A percentile compares a stretch with the other conserved stretches of the same genome.
phyloP scores from a whole-genome alignment of 2,329 filamentous ascomycete species.

The Colletotrichum salicis region DNA sequence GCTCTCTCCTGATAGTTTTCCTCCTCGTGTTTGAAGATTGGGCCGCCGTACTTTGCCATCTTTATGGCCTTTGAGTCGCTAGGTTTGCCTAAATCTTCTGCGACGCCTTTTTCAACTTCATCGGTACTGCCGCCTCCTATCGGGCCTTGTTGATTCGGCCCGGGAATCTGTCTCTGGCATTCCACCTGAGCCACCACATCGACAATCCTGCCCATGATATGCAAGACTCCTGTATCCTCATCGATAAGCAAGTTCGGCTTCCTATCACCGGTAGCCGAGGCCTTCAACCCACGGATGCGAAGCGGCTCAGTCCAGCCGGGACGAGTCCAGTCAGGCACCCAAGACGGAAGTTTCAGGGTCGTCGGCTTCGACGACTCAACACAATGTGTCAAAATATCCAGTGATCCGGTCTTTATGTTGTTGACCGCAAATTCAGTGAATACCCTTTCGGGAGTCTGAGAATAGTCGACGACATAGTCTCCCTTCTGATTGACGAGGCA shows the following conservation, averaged over 20 bases:
- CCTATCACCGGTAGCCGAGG: background rate
- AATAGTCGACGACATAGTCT: slow-evolving; percentile 12
- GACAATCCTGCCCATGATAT: slow-evolving; percentile 7
- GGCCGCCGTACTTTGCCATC: background rate
- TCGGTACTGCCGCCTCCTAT: background rate
- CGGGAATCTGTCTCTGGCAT: background rate
- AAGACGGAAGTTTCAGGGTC: slow-evolving; percentile 18
- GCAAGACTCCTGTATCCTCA: background rate
- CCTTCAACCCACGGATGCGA: slow-evolving; percentile 7
- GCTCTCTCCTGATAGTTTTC: background rate
- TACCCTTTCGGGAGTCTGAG: background rate
- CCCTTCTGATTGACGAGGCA: background rate
- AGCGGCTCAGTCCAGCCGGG: slow-evolving; percentile 33
- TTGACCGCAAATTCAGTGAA: slow-evolving; percentile 10
- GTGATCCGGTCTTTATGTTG: background rate
- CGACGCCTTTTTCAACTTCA: too few species aligned
- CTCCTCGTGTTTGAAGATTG: background rate
- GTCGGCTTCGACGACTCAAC: slow-evolving; percentile 18
- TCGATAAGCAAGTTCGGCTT: background rate
- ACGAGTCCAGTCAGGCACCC: slow-evolving; percentile 35
- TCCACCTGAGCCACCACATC: slow-evolving; percentile 9
- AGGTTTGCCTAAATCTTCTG: too few species aligned
- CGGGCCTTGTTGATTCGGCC: background rate
- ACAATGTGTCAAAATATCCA: slow-evolving; percentile 13
- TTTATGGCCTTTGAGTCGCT: background rate